Percentiles rank a stretch among this genome's conserved stretches.
Conservation (phyloP, 164 flowering plant species). For the Brasenia schreberi region DNA sequence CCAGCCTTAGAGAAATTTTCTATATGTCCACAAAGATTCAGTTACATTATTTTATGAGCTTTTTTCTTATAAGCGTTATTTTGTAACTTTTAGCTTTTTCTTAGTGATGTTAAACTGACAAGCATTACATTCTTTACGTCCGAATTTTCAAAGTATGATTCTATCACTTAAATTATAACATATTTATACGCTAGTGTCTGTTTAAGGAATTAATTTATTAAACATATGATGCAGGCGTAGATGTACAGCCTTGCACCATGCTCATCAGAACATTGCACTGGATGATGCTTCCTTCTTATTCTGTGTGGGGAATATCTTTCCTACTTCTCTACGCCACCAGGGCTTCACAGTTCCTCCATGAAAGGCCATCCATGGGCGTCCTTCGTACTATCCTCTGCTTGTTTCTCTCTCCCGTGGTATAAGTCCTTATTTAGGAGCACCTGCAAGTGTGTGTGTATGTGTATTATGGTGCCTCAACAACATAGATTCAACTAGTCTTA, state of each 20-base stretch:
- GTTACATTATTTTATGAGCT: too few species aligned
- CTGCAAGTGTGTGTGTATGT: background rate
- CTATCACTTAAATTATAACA: background rate
- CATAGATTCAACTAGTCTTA: too few species aligned
- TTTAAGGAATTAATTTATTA: background rate
- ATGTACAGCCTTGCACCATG: constrained; percentile 94
- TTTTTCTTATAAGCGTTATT: too few species aligned
- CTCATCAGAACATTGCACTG: constrained; percentile 72
- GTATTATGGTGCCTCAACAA: background rate
- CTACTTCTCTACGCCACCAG: constrained; percentile 79
- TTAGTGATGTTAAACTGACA: too few species aligned
- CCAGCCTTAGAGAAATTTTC: too few species aligned
- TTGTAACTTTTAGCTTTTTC: too few species aligned
- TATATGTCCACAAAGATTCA: too few species aligned
- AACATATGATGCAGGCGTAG: constrained; percentile 32
- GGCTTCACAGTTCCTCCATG: constrained; percentile 66
- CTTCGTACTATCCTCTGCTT: constrained; percentile 31
- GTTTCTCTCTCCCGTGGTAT: constrained; percentile 68
- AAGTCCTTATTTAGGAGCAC: too few species aligned
- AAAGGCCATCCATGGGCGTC: constrained; percentile 59
- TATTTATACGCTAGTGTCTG: background rate
- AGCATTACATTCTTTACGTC: too few species aligned
- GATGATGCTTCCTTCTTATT: constrained; percentile 71
- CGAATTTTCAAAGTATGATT: background rate
- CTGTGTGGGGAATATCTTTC: constrained; percentile 87